These are phyloP conservation scores for Cordyceps javanica DNA, from an alignment of 2,329 filamentous ascomycete genomes.

Conservation along the genomic window DNA sequence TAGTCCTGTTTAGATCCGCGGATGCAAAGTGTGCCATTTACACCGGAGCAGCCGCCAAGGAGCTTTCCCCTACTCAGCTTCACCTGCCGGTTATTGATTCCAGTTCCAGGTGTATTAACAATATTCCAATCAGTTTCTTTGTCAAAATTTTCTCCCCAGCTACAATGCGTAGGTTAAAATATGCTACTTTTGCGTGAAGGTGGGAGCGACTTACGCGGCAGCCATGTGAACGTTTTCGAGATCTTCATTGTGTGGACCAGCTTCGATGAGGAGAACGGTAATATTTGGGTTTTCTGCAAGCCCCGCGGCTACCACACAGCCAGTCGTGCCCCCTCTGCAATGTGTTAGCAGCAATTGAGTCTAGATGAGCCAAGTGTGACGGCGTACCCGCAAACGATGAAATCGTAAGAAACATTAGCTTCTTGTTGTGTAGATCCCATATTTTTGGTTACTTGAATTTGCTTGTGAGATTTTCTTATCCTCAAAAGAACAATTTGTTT, in stretches of 20 bases:
- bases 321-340: constrained; percentile 29
- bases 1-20: constrained; percentile 41
- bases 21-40: constrained; percentile 44
- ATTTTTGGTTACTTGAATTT: neutral
- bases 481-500: neutral
- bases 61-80: constrained; percentile 44
- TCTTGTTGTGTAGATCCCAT: neutral
- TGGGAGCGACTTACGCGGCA: constrained; percentile 32
- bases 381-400: constrained; percentile 29
- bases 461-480: neutral
- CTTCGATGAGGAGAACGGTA: constrained; percentile 30
- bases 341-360: neutral
- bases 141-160: constrained; percentile 41
- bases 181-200: neutral
- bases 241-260: constrained; percentile 33
- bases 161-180: constrained; percentile 2
- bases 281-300: constrained; percentile 28
- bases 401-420: constrained; percentile 21
- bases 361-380: neutral
- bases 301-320: constrained; percentile 31
- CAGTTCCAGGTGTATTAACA: constrained; percentile 31
- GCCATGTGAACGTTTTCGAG: constrained; percentile 46
- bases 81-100: constrained; percentile 36
- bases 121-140: constrained; percentile 47
- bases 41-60: constrained; percentile 42